Base-by-base conservation (phyloP, 768 basidiomycete genomes). In the Boletus rubescentipes region DNA sequence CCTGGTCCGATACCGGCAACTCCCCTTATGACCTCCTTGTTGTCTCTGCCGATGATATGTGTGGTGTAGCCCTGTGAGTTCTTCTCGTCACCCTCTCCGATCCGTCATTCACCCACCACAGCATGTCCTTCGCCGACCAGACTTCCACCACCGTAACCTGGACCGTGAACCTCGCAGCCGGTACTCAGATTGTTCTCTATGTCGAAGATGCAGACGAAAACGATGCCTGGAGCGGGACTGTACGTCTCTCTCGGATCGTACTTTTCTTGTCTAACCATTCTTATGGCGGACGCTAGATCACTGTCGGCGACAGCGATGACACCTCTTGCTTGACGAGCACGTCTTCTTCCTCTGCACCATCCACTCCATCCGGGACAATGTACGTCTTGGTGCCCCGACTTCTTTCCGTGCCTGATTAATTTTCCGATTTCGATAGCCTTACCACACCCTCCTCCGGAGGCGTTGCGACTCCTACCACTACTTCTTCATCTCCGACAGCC, bases 151-250 rank as follows among this genome's bases (percentile, higher is more conserved):
- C 64, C 42, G 61, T 78, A 11, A 70, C 70, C 14, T 88, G 67
- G 50, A 70, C 62, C 5, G 72, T 74, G 43, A 55, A 61, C 40
- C 37, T 89, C 46, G 62, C 79, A 32, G 73, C 77, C 12, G 83
- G 83, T 35, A 75, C 74, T 20, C 55, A 72, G 29, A 73, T 86
- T 36, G 66, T 75, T 57, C 57, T 90, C 31, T 85, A 78, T 15
- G 56, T 89, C 16, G 67, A 78, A 55, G 87, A 89, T 63, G 61
- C 70, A 2, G 49, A 61, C 32, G 80, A 73, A 29, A 64, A 84
- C 4, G 87, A 90, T 61, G 87, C 79, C 4, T 92, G 89, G 89
- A 83, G 81, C 59, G 75, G 72, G 34, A 61, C 59, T 11, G 89
- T 89, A 55, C 64, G 83, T 76, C 16, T 55, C 41, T 39, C 43